Conservation (phyloP, 2,329 filamentous ascomycete species). For the Pseudodiploospora longispora region DNA sequence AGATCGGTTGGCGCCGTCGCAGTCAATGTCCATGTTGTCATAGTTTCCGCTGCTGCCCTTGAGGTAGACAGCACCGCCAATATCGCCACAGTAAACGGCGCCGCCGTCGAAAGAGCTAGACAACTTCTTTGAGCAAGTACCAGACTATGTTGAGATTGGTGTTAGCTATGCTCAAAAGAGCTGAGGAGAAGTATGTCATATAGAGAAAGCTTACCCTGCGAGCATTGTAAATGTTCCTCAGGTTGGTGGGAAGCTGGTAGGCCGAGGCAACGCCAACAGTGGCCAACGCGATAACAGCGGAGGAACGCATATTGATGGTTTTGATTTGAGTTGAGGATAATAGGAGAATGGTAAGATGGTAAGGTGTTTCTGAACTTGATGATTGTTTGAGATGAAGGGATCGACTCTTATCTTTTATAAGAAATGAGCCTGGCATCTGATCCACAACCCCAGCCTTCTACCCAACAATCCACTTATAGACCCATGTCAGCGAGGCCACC, state of each 20-base stretch:
- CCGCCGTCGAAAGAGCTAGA: slow-evolving; percentile 8
- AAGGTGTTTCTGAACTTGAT: too few relatives aligned
- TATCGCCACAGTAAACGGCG: slow-evolving; percentile 20
- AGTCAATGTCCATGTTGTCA: slow-evolving; percentile 4
- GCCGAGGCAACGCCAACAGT: slow-evolving; percentile 9
- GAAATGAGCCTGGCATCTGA: too few relatives aligned
- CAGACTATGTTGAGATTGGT: slow-evolving; percentile 16
- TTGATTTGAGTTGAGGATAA: neutral
- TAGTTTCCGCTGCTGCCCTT: slow-evolving; percentile 16
- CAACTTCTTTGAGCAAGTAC: slow-evolving; percentile 15
- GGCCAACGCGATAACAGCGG: slow-evolving; percentile 2
- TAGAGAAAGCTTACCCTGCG: slow-evolving; percentile 4
- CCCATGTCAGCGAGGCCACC: too few relatives aligned
- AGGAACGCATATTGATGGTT: slow-evolving; percentile 3
- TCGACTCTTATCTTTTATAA: too few relatives aligned
- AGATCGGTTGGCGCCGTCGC: slow-evolving; percentile 1
- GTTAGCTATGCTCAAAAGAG: neutral
- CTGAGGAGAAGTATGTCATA: too few relatives aligned
- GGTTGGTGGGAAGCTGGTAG: slow-evolving; percentile 9
- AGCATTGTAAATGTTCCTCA: slow-evolving; percentile 8
- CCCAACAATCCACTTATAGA: too few relatives aligned
- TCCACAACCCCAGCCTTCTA: too few relatives aligned
- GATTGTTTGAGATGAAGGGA: too few relatives aligned
- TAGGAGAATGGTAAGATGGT: too few relatives aligned
- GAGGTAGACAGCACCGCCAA: slow-evolving; percentile 23